These are phyloP conservation scores for Corinectria fuckeliana DNA, from an alignment of 2,329 filamentous ascomycete species.

Conservation along the genomic window DNA sequence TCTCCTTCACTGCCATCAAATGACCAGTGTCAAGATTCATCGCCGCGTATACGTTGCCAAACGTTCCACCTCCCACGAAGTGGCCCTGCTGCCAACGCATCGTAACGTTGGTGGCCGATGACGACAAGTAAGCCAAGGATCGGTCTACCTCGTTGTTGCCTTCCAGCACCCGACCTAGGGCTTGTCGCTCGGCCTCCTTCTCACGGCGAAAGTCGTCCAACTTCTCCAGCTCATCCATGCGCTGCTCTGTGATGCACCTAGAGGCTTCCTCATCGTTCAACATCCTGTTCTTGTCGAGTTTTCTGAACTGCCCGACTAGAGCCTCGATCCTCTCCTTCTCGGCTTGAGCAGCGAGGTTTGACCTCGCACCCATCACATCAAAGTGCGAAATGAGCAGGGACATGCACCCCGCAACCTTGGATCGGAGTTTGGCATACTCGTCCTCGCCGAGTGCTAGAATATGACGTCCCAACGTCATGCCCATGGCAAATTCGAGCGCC, in stretches of 20 bases:
- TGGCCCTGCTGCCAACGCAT: constrained; percentile 99
- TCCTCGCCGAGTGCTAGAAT: constrained; percentile 89
- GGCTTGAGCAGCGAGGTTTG: constrained; percentile 89
- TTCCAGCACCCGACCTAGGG: constrained; percentile 88
- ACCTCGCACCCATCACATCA: constrained; percentile 97
- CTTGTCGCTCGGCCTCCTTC: constrained; percentile 83
- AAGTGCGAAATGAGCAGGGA: constrained; percentile 96
- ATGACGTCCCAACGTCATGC: constrained; percentile 92
- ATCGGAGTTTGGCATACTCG: constrained; percentile 82
- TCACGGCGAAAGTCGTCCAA: constrained; percentile 82
- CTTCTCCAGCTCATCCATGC: constrained; percentile 73
- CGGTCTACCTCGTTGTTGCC: constrained; percentile 95
- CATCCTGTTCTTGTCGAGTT: constrained; percentile 76
- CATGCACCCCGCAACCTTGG: constrained; percentile 97
- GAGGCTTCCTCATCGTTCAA: constrained; percentile 86
- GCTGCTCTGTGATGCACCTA: constrained; percentile 75
- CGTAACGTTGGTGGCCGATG: constrained; percentile 92
- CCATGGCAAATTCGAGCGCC: constrained; percentile 95
- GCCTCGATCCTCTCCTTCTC: constrained; percentile 90
- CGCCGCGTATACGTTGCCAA: constrained; percentile 95
- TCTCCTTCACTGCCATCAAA: constrained; percentile 98
- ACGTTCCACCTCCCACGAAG: constrained; percentile 95
- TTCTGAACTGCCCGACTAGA: constrained; percentile 75
- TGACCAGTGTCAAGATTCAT: constrained; percentile 97
- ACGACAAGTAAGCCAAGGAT: constrained; percentile 90